Base-by-base conservation (phyloP, 192 early-diverging fungal genomes). In the Rhizophagus prolifer region DNA sequence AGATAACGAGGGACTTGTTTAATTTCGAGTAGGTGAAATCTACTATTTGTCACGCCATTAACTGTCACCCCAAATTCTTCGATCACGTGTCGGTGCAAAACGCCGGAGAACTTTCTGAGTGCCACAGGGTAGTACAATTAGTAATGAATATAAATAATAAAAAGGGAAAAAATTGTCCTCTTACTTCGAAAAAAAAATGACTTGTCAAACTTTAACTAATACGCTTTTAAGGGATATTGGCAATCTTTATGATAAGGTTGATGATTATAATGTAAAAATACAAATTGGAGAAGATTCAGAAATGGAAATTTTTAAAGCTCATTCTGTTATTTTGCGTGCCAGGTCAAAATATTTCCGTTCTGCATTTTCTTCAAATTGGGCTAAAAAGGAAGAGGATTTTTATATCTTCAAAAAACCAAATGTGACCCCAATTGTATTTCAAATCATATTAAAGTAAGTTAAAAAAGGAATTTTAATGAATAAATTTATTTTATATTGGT, bases 251-350 rank as follows among this genome's bases (percentile, higher is more conserved):
- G 9, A 44, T 44, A 12, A 2, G 13, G n/a, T 50, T 28, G 70
- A 72, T 54, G 70, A 72, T 36, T 72, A 72, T 13, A 58, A 72
- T 30, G 70, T 72, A 19, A 31, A 28, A 25, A n/a, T 72, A 26
- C 12, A 72, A 26, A 21, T 72, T 31, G 70, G 70, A 7, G 3
- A 72, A 16, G 70, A 58, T 12, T 16, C 25, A 0, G 23, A 72
- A 23, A 19, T 13, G 10, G 46, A 72, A 21, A 4, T 54, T 19
- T 72, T 72, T 31, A 58, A 72, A 71, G 70, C 70, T 7, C 70
- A 72, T 30, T 72, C 70, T 0, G 50, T 72, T 54, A 72, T 72
- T 72, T 30, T 72, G 26, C 47, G 70, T 47, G 70, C 70, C 16
- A 72, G 70, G 25, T 72, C 70, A 9, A 12, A 50, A 3, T 72